These are phyloP conservation scores for Quercus ilex DNA, from an alignment of 306 rosid species.

Conservation along the genomic window DNA sequence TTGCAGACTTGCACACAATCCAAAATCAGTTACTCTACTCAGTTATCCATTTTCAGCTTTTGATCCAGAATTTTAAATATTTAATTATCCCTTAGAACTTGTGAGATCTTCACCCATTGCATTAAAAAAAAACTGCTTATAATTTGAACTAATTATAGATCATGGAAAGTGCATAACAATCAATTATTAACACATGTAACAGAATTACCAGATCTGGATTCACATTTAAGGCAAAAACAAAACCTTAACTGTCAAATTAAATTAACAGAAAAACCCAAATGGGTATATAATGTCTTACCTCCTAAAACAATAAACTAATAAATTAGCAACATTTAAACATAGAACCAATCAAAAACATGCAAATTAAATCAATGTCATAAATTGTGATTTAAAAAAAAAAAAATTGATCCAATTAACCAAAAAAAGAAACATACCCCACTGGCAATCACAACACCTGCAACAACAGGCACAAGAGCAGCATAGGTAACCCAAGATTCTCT, in stretches of 20 bases:
- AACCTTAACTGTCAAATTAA: constrained; percentile 13
- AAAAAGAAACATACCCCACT: constrained; percentile 74
- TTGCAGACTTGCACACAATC: background rate
- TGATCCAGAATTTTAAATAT: background rate
- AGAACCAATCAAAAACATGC: background rate
- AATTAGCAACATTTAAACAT: background rate
- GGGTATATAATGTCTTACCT: background rate
- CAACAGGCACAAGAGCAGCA: constrained; percentile 96
- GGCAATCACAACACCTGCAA: constrained; percentile 95
- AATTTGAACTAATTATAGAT: constrained; percentile 23
- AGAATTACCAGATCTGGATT: constrained; percentile 49
- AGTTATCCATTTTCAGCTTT: background rate
- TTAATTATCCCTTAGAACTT: background rate
- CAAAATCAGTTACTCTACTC: background rate
- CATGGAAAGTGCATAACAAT: constrained; percentile 5
- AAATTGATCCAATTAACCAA: background rate
- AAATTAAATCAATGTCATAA: constrained; percentile 4
- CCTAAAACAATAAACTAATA: background rate
- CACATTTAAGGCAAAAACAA: constrained; percentile 4
- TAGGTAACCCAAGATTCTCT: constrained; percentile 94
- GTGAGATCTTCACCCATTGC: constrained; percentile 17
- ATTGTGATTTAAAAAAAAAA: background rate
- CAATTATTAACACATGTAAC: background rate
- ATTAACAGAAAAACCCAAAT: background rate
- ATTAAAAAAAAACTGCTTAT: background rate